Evolutionary conservation across 306 rosid genomes (phyloP).

Genomic region (Begonia peltatifolia): DNA sequence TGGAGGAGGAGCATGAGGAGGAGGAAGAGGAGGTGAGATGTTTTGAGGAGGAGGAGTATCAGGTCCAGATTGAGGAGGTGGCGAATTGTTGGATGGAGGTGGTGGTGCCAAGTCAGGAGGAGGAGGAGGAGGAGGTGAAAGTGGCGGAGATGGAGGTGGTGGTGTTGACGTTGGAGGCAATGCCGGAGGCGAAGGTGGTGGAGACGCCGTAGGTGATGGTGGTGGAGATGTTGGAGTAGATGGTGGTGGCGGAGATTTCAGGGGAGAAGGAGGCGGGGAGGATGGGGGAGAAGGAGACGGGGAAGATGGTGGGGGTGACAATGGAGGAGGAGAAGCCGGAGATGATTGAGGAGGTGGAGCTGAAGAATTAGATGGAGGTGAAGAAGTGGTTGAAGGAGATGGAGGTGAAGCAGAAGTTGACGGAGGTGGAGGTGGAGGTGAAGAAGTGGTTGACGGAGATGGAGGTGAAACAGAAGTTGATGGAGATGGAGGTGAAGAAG

Average conservation of each 20-base stretch:
- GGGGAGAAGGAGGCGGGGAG: constrained; percentile 19
- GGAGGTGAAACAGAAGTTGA: constrained; percentile 22
- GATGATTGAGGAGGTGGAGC: constrained; percentile 16
- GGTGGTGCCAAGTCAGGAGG: constrained; percentile 41
- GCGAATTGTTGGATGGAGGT: constrained; percentile 20
- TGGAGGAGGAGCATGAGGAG: constrained; percentile 38
- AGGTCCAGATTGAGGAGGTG: constrained; percentile 53
- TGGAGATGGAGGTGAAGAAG: constrained; percentile 29
- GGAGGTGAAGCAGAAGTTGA: constrained; percentile 21
- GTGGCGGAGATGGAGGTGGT: too few species aligned
- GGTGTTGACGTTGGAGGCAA: too few species aligned
- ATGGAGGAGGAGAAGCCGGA: constrained; percentile 27
- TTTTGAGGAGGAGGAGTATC: constrained; percentile 16
- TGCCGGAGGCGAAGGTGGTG: too few species aligned
- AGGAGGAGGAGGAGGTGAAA: constrained; percentile 27
- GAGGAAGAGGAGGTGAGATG: constrained; percentile 12
- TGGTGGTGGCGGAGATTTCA: constrained; percentile 24
- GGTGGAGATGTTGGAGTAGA: constrained; percentile 7
- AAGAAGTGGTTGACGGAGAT: constrained; percentile 21
- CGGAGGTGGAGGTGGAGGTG: constrained; percentile 22
- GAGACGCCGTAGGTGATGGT: too few species aligned
- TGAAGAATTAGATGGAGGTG: too few species aligned
- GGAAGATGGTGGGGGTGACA: constrained; percentile 15
- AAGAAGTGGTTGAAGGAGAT: too few species aligned
- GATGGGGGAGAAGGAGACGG: constrained; percentile 12